Evolutionary conservation across 192 early-diverging fungal genomes (phyloP).

Genomic region (Haplosporangium gracile): DNA sequence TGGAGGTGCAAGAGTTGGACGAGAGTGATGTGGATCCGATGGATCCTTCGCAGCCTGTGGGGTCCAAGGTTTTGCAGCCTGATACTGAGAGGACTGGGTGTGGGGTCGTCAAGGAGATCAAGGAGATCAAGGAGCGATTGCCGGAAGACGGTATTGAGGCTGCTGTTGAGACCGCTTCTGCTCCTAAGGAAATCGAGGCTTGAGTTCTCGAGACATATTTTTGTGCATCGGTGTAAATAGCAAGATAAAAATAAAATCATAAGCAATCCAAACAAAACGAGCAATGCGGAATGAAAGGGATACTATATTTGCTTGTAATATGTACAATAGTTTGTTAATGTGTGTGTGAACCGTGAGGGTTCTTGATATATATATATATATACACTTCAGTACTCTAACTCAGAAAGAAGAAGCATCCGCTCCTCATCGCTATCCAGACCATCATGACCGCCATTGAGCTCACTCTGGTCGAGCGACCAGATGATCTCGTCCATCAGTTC

Average conservation of each 20-base stretch:
- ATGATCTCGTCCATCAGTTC: constrained; percentile 49
- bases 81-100: constrained; percentile 13
- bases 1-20: constrained; percentile 19
- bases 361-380: too few relatives aligned
- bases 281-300: background rate
- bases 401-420: constrained; percentile 26
- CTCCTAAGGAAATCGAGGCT: background rate
- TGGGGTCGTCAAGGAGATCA: constrained; percentile 22
- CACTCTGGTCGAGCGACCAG: constrained; percentile 34
- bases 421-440: constrained; percentile 10
- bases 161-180: background rate
- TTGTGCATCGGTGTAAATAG: background rate
- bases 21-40: constrained; percentile 29
- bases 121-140: background rate
- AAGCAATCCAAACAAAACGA: background rate
- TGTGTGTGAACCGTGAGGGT: too few relatives aligned
- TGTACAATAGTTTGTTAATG: background rate
- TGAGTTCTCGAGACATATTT: background rate
- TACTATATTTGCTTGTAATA: too few relatives aligned
- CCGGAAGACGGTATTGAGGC: background rate
- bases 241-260: background rate
- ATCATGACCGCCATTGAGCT: background rate
- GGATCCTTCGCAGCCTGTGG: constrained; percentile 37
- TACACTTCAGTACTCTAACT: constrained; percentile 24
- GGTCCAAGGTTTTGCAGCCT: constrained; percentile 32